Evolutionary conservation across 257 asterid genomes (phyloP).

Genomic region (Nicotiana tabacum): DNA sequence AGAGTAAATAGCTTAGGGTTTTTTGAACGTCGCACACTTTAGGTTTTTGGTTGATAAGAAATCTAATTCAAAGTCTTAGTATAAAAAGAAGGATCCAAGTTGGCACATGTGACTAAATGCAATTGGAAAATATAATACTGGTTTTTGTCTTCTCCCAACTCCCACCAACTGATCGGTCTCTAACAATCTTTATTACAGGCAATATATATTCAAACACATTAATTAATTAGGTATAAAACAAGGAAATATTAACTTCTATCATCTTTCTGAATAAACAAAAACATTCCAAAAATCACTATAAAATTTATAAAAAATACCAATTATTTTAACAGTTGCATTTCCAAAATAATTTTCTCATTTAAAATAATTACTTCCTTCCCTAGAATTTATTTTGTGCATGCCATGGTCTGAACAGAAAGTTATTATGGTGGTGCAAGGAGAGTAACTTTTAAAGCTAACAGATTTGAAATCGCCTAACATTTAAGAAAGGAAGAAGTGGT

Average conservation of each 20-base stretch:
- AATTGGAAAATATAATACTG: neutral
- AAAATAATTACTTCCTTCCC: neutral
- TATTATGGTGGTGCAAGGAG: neutral
- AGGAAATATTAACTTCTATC: neutral
- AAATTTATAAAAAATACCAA: neutral
- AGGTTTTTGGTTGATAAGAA: neutral
- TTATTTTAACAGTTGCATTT: neutral
- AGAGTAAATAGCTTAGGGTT: neutral
- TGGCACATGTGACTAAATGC: neutral
- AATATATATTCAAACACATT: neutral
- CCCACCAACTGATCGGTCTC: constrained; percentile 7
- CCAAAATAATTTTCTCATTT: neutral
- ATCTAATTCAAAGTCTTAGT: neutral
- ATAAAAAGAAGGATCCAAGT: neutral
- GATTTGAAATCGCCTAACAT: constrained; percentile 5
- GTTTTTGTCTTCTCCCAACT: neutral
- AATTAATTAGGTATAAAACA: neutral
- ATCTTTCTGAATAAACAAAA: neutral
- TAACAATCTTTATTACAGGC: neutral
- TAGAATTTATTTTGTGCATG: neutral
- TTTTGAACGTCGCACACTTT: neutral
- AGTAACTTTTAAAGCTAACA: neutral
- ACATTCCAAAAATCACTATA: neutral
- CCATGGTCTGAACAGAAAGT: neutral
- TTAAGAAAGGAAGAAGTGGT: constrained; percentile 9